Evolutionary conservation across 2,329 filamentous ascomycete genomes (phyloP).

Genomic region (Hymenoscyphus occultus): DNA sequence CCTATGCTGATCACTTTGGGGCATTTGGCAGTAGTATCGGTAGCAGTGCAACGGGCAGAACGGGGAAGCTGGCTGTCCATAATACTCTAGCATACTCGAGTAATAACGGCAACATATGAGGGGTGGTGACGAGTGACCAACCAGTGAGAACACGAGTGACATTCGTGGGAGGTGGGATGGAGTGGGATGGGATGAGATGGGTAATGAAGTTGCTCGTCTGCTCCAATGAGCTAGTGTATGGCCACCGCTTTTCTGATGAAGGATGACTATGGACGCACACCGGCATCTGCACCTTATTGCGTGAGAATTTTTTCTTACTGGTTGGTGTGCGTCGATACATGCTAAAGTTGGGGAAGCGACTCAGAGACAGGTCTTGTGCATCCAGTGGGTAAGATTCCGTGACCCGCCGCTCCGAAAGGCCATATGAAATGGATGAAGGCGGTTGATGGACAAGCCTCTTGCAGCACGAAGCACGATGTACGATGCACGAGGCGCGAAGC

Average conservation of each 20-base stretch:
- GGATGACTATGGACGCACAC: not conserved
- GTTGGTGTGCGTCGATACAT: not conserved
- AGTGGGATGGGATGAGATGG: not conserved
- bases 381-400: not conserved
- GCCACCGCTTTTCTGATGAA: slow-evolving; percentile 1
- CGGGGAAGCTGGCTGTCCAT: not conserved
- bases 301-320: not conserved
- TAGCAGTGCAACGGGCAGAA: not conserved
- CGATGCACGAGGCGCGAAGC: not conserved
- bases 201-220: not conserved
- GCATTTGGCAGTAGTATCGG: not conserved
- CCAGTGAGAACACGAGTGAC: slow-evolving; percentile 1
- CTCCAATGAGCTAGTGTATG: not conserved
- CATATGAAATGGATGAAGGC: not conserved
- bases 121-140: not conserved
- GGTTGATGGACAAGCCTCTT: not conserved
- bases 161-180: slow-evolving; percentile 1
- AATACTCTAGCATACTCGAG: not conserved
- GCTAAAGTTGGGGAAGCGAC: not conserved
- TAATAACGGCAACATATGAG: not conserved
- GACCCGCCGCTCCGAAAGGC: slow-evolving; percentile 1
- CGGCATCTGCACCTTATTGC: not conserved
- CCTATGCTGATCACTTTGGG: slow-evolving; percentile 1
- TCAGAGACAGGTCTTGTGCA: slow-evolving; percentile 4
- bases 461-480: not conserved